Percentiles rank a stretch among this genome's conserved stretches.
Evolutionary conservation across 23 red algal species (phyloP).

Genomic region (Gracilaria caudata): DNA sequence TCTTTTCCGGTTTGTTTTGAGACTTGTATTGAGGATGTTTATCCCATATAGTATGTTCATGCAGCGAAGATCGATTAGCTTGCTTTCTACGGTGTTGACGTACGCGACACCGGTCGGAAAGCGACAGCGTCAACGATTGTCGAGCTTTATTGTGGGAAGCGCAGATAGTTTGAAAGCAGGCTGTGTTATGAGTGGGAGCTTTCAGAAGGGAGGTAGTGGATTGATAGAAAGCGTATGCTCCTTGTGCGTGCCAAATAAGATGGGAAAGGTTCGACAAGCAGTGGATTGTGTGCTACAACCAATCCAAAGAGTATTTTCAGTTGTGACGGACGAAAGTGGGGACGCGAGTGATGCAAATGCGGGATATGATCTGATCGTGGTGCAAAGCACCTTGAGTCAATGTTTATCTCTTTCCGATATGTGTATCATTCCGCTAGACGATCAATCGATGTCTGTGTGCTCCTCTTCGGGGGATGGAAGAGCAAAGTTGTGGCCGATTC

Average conservation of each 20-base stretch:
- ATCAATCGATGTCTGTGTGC: background rate
- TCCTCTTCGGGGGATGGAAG: background rate
- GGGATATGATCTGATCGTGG: constrained; percentile 19
- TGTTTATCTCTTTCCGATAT: background rate
- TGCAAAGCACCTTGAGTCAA: constrained; percentile 8
- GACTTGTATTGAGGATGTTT: background rate
- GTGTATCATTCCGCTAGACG: constrained; percentile 26
- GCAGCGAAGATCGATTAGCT: background rate
- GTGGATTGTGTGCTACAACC: background rate
- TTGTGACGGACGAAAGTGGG: background rate
- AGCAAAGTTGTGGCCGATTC: background rate
- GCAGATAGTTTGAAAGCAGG: background rate
- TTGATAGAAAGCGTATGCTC: background rate
- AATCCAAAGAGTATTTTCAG: background rate
- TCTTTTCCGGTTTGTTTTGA: background rate
- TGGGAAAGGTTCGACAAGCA: background rate
- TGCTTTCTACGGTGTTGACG: constrained; percentile 17
- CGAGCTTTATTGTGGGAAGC: background rate
- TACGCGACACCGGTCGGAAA: background rate
- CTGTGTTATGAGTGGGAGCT: background rate
- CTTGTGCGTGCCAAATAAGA: background rate
- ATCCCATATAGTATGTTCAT: background rate
- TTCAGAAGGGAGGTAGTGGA: background rate
- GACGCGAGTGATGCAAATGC: background rate
- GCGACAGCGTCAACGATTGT: constrained; percentile 5